A percentile compares a stretch with the other conserved stretches of the same genome.
Conservation (phyloP, 1,284 basidiomycete genomes). For the Cryptococcus hybrid region DNA sequence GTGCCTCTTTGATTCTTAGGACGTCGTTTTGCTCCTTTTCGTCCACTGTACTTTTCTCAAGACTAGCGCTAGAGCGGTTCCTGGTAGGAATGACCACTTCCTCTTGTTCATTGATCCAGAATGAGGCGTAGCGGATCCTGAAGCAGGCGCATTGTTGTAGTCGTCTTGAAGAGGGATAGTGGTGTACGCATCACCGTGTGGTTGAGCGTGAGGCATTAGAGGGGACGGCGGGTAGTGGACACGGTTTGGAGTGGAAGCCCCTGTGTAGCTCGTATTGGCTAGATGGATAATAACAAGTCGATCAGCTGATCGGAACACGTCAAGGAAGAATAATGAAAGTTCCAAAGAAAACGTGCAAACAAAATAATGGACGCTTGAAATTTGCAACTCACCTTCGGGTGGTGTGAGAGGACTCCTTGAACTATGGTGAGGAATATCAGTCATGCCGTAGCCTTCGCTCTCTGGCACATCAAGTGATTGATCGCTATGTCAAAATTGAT, state of each 20-base stretch:
- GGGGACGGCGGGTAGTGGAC: constrained; percentile 43
- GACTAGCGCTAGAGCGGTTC: background rate
- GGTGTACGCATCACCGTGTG: constrained; percentile 21
- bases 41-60: background rate
- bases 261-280: background rate
- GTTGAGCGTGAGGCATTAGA: constrained; percentile 12
- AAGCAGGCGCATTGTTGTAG: constrained; percentile 41
- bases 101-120: constrained; percentile 20
- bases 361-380: background rate
- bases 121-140: constrained; percentile 9
- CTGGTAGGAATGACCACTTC: constrained; percentile 31
- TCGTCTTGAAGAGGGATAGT: constrained; percentile 36
- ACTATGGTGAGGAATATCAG: constrained; percentile 10
- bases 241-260: constrained; percentile 6
- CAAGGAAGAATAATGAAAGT: background rate
- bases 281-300: background rate
- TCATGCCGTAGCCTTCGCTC: constrained; percentile 18
- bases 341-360: background rate
- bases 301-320: background rate
- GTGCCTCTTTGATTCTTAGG: constrained; percentile 18
- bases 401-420: constrained; percentile 20
- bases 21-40: constrained; percentile 11
- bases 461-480: constrained; percentile 19
- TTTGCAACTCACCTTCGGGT: constrained; percentile 11
- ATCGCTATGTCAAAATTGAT: constrained; percentile 10